Conservation (phyloP, 805 yeast species). For the Kuraishia hungarica region DNA sequence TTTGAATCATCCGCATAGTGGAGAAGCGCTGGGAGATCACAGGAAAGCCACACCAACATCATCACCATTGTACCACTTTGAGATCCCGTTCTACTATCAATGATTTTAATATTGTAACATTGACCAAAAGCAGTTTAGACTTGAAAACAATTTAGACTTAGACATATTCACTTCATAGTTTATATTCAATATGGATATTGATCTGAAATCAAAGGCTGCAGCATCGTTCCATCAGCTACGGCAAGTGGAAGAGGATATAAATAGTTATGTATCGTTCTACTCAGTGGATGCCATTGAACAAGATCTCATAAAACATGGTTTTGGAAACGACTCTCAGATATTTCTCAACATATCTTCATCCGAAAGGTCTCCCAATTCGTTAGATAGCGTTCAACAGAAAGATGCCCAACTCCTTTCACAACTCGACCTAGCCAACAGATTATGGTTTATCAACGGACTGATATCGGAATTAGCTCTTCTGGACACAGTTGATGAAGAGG, state of each 20-base stretch:
- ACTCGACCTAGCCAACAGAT: constrained; percentile 15
- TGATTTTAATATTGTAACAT: no score
- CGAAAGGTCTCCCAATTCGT: not conserved
- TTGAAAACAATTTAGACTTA: no score
- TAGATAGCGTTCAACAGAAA: not conserved
- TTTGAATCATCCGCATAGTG: no score
- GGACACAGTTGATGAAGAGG: constrained; percentile 5
- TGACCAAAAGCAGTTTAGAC: no score
- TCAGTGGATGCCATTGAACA: not conserved
- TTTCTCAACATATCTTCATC: no score
- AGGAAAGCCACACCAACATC: no score
- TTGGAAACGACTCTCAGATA: no score
- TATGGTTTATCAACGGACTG: constrained; percentile 22
- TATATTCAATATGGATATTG: not conserved
- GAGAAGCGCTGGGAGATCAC: no score
- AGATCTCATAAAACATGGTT: not conserved
- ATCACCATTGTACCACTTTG: no score
- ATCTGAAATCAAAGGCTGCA: not conserved
- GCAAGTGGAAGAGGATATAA: not conserved
- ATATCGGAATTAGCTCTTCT: constrained; percentile 13
- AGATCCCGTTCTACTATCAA: no score
- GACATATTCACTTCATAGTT: no score
- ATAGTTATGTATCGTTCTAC: constrained; percentile 1
- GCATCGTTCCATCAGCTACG: not conserved
- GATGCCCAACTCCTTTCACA: not conserved